Conservation (phyloP, 2,329 filamentous ascomycete genomes). For the Monilinia polystroma region DNA sequence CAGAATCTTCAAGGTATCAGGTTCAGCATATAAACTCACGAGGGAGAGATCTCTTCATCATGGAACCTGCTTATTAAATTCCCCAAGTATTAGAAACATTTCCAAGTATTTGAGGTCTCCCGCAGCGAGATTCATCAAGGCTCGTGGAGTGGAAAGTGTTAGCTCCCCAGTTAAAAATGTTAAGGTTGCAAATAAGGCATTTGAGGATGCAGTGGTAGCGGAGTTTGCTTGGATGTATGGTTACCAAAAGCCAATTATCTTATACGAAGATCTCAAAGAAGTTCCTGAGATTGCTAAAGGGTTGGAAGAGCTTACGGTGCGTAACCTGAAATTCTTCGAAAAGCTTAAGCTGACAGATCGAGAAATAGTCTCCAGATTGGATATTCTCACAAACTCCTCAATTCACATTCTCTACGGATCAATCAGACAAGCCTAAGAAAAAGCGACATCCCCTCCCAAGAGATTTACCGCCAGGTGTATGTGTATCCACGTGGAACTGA, state of each 20-base stretch:
- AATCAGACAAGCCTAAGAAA: slow-evolving; percentile 28
- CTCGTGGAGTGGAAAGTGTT: slow-evolving; percentile 87
- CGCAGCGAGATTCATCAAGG: slow-evolving; percentile 71
- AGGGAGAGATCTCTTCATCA: slow-evolving; percentile 81
- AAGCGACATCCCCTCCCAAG: slow-evolving; percentile 6
- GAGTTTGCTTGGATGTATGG: slow-evolving; percentile 71
- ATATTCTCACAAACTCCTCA: slow-evolving; percentile 82
- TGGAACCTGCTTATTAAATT: slow-evolving; percentile 81
- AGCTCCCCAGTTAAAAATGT: slow-evolving; percentile 82
- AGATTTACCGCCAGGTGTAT: slow-evolving; percentile 20
- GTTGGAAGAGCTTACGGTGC: slow-evolving; percentile 59
- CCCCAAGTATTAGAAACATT: slow-evolving; percentile 70
- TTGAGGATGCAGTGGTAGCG: slow-evolving; percentile 54
- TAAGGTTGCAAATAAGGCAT: slow-evolving; percentile 52
- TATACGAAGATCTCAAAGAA: slow-evolving; percentile 41
- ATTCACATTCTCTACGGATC: slow-evolving; percentile 67
- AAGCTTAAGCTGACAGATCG: slow-evolving; percentile 33
- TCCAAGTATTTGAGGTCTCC: slow-evolving; percentile 74
- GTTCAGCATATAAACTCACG: slow-evolving; percentile 93
- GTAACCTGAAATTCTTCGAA: slow-evolving; percentile 29
- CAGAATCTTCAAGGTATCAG: slow-evolving; percentile 74
- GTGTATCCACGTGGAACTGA: neutral
- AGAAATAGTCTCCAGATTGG: slow-evolving; percentile 63
- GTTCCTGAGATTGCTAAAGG: slow-evolving; percentile 59
- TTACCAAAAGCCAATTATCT: slow-evolving; percentile 40